These are phyloP conservation scores for Cymbopogon citratus DNA, from an alignment of 176 grass and related monocot genomes.

Conservation along the genomic window DNA sequence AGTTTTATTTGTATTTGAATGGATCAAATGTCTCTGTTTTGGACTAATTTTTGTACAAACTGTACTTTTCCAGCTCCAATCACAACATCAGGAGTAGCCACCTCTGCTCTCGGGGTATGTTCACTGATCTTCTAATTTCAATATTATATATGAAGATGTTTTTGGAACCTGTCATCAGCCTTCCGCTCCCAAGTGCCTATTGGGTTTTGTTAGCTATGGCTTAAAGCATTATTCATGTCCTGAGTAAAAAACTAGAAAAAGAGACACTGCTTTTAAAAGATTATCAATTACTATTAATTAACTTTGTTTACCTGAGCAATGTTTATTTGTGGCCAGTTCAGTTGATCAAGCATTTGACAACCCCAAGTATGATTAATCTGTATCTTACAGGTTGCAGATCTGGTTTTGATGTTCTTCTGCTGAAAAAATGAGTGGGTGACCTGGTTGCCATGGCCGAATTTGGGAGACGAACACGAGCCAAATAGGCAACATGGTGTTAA, in stretches of 20 bases:
- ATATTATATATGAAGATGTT: too few species aligned
- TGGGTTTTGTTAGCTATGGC: background rate
- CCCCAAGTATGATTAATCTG: background rate
- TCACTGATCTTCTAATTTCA: too few species aligned
- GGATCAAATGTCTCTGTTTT: too few species aligned
- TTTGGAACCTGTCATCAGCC: too few species aligned
- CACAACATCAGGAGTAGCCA: too few species aligned
- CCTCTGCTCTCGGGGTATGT: too few species aligned
- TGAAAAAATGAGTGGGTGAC: background rate
- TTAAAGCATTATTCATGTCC: background rate
- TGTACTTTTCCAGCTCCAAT: too few species aligned
- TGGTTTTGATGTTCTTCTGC: background rate
- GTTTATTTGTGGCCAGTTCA: background rate
- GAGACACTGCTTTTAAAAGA: background rate
- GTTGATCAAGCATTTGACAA: background rate
- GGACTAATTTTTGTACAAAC: too few species aligned
- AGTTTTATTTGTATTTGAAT: background rate
- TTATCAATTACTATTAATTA: background rate
- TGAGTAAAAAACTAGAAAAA: background rate
- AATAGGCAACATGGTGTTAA: background rate
- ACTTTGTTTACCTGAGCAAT: background rate
- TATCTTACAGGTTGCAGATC: conserved; percentile 56
- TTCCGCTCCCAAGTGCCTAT: background rate
- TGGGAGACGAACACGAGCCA: background rate
- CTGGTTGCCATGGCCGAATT: background rate